Conservation (phyloP, 2,329 filamentous ascomycete genomes). For the Penicillium paneum region DNA sequence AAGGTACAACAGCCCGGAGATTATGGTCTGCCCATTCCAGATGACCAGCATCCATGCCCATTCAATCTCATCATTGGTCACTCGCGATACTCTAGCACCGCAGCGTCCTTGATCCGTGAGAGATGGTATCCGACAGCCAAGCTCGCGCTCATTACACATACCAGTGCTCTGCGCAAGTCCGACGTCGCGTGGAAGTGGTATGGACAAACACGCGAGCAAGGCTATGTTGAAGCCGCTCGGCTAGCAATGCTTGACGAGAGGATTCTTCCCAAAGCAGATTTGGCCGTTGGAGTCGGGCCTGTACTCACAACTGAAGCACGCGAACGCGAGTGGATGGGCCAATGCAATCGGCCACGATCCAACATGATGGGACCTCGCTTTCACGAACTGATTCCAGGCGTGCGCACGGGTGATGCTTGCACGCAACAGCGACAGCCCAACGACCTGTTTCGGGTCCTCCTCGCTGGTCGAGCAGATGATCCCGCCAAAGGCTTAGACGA, state of each 20-base stretch:
- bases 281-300: not conserved
- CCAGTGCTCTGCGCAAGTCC: not conserved
- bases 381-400: not conserved
- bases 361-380: not conserved
- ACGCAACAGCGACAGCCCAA: not conserved
- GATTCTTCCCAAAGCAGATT: slow-evolving; percentile 1
- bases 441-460: not conserved
- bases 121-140: slow-evolving; percentile 2
- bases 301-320: not conserved
- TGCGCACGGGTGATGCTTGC: not conserved
- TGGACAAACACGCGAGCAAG: not conserved
- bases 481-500: slow-evolving; percentile 1
- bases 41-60: not conserved
- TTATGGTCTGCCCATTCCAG: not conserved
- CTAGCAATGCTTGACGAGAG: not conserved
- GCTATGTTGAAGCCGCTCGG: slow-evolving; percentile 1
- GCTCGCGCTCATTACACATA: slow-evolving; percentile 1
- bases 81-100: slow-evolving; percentile 1
- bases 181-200: not conserved
- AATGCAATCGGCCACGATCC: not conserved
- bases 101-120: not conserved
- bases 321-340: not conserved
- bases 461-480: slow-evolving; percentile 1
- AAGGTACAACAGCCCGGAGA: slow-evolving; percentile 1
- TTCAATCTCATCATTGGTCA: slow-evolving; percentile 1